Base-by-base conservation (phyloP, 768 basidiomycete genomes). In the Amanita pseudoporphyria region DNA sequence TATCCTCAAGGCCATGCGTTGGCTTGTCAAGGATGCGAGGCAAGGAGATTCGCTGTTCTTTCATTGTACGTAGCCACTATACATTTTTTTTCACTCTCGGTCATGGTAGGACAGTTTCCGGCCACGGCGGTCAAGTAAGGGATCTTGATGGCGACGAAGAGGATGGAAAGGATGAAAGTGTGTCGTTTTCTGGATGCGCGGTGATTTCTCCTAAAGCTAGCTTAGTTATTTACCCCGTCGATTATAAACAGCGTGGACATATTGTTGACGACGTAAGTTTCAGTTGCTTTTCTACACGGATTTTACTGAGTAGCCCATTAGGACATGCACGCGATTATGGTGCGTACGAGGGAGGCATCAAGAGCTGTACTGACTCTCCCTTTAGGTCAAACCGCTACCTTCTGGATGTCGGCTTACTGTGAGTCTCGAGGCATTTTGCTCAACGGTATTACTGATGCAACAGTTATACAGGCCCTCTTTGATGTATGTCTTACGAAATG, bases 71-170 rank as follows among this genome's bases (percentile, higher is more conserved):
- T 58, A 9, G 18, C 28, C 9, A 3, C 40, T 19, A 26, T 41
- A 24, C 7, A 38, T 32, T 35, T 24, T 49, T 30, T 14, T 7
- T 28, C 26, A 28, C 26, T 7, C 4, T 7, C 26, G 26, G 7
- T 37, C 6, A 21, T 28, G 40, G 30, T 24, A n/a, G 21, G 5
- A 19, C 22, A 87, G 86, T 89, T 65, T 94, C 92, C 1, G 94
- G 94, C 1, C 93, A 97, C 58, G 95, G 95, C 16, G 94, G 93
- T 9, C 93, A 93, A 60, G 81, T 84, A 3, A 72, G 71, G 49
- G 94, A 96, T 65, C 51, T 65, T 1, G 74, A 88, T 56, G 87
- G 87, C 3, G 88, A 90, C 56, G 84, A 94, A 64, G 65, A 71
- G 0, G 85, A 88, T 57, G 91, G 90, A 5, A 77, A 68, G 46